Evolutionary conservation across 495 filamentous ascomycete species (phyloP).

Genomic region (Penicillium nucicola): DNA sequence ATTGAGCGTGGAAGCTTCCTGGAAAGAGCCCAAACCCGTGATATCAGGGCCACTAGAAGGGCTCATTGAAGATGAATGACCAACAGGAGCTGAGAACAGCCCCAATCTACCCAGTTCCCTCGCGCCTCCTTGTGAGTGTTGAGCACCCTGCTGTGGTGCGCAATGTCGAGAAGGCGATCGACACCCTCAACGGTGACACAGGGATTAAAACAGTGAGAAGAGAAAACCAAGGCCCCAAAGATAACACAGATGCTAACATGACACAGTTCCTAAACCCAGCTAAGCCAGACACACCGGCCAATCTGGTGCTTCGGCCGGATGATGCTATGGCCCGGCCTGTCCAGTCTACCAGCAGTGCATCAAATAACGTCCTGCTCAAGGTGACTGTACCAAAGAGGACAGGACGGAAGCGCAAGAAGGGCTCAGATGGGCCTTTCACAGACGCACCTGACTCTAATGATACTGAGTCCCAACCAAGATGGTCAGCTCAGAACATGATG

Average conservation of each 20-base stretch:
- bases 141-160: slow-evolving; percentile 86
- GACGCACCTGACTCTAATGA: slow-evolving; percentile 11
- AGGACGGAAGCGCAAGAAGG: slow-evolving; percentile 77
- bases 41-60: no score
- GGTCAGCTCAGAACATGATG: slow-evolving; percentile 44
- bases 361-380: slow-evolving; percentile 81
- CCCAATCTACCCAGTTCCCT: slow-evolving; percentile 59
- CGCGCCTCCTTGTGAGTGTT: slow-evolving; percentile 64
- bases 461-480: slow-evolving; percentile 15
- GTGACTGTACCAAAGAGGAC: slow-evolving; percentile 84
- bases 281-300: slow-evolving; percentile 40
- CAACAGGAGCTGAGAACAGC: slow-evolving; percentile 33
- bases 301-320: slow-evolving; percentile 67
- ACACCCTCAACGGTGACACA: slow-evolving; percentile 67
- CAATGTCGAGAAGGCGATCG: slow-evolving; percentile 77
- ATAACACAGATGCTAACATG: slow-evolving; percentile 5
- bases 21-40: no score
- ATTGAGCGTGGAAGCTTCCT: background rate
- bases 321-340: slow-evolving; percentile 75
- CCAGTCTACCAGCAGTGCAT: slow-evolving; percentile 62
- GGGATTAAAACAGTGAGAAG: slow-evolving; percentile 62
- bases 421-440: slow-evolving; percentile 62
- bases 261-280: slow-evolving; percentile 41
- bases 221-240: no score
- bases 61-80: slow-evolving; percentile 16